These are phyloP conservation scores for Aphanomyces invadans DNA, from an alignment of 352 stramenopile genomes.

Conservation along the genomic window DNA sequence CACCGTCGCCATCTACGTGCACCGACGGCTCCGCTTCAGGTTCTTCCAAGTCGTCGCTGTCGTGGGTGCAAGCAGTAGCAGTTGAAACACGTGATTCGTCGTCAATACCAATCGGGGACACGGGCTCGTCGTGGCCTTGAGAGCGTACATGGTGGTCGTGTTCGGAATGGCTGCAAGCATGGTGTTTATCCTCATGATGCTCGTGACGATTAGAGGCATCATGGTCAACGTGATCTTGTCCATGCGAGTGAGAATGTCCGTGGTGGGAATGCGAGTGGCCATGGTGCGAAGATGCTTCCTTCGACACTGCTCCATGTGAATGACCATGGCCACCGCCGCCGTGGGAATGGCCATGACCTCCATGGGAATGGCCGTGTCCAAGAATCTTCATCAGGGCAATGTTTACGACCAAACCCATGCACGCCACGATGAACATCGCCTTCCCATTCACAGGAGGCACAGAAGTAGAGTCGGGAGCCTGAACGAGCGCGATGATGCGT, in stretches of 20 bases:
- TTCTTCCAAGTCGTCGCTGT: conserved; percentile 22
- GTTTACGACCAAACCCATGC: conserved; percentile 93
- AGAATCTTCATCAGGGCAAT: conserved; percentile 91
- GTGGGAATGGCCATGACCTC: conserved; percentile 40
- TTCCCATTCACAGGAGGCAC: conserved; percentile 79
- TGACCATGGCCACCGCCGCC: conserved; percentile 35
- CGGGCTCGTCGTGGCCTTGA: neutral
- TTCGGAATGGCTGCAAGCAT: too few species aligned
- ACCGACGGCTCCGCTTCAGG: conserved; percentile 28
- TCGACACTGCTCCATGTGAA: conserved; percentile 34
- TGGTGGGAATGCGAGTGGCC: too few species aligned
- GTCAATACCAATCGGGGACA: neutral
- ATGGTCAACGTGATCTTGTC: conserved; percentile 27
- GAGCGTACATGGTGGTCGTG: too few species aligned
- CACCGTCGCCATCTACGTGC: neutral
- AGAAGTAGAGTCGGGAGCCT: conserved; percentile 32
- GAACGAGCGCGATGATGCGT: conserved; percentile 54
- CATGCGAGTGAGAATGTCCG: too few species aligned
- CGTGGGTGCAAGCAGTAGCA: neutral
- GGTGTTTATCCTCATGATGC: too few species aligned
- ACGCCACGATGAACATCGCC: conserved; percentile 92
- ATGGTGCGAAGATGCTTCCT: too few species aligned
- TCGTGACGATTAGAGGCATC: too few species aligned
- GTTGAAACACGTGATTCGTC: too few species aligned
- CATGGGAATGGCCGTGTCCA: conserved; percentile 55